Evolutionary conservation across 441 rosid species (phyloP).

Genomic region (Arabidopsis hybrid): DNA sequence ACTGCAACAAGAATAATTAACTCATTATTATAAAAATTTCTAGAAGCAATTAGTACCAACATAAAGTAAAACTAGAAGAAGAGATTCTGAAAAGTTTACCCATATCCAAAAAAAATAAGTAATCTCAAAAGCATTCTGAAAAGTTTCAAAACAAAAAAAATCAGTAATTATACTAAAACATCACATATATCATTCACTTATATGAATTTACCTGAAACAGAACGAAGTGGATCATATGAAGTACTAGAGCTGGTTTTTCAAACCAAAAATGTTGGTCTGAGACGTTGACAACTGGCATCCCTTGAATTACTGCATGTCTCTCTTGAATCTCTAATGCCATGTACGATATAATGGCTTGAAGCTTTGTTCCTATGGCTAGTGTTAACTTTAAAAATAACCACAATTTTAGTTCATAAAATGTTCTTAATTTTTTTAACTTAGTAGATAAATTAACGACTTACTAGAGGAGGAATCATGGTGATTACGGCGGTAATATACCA

Average conservation of each 20-base stretch:
- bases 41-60: neutral
- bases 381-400: conserved; percentile 63
- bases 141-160: neutral
- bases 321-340: conserved; percentile 95
- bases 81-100: conserved; percentile 66
- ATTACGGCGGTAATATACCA: conserved; percentile 69
- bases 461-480: conserved; percentile 73
- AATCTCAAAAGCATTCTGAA: conserved; percentile 95
- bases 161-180: neutral
- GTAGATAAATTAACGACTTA: conserved; percentile 50
- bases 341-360: conserved; percentile 76
- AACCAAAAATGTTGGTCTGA: conserved; percentile 93
- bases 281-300: conserved; percentile 94
- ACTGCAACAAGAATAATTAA: conserved; percentile 54
- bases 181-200: neutral
- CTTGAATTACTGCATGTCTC: conserved; percentile 92
- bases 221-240: conserved; percentile 83
- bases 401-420: neutral
- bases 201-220: conserved; percentile 70
- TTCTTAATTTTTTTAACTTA: neutral
- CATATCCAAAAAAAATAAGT: conserved; percentile 96
- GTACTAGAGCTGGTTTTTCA: conserved; percentile 67
- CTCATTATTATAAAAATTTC: neutral
- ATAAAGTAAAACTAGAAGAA: neutral
- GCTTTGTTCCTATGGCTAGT: conserved; percentile 88